phyloP scores from a whole-genome alignment of 2,329 filamentous ascomycete species.

The Fusarium dlaminii region DNA sequence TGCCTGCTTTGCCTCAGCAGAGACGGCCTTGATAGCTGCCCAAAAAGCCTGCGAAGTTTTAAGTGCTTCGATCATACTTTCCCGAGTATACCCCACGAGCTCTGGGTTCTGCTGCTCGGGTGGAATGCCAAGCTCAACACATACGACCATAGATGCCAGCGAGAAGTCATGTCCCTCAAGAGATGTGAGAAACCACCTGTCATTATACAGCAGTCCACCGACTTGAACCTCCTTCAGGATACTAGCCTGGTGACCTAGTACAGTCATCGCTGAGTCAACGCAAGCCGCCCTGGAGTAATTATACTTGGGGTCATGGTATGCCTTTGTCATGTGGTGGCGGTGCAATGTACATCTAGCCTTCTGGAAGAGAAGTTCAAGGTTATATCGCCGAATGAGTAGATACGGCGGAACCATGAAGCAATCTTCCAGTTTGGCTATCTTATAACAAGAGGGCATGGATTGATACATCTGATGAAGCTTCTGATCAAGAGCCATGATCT shows the following conservation, averaged over 20 bases:
- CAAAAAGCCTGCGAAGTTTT: conserved; percentile 26
- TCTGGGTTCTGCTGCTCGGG: neutral
- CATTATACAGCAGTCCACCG: conserved; percentile 8
- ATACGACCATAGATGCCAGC: conserved; percentile 30
- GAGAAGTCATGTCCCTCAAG: conserved; percentile 31
- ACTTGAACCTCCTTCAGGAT: conserved; percentile 31
- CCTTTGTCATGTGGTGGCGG: conserved; percentile 27
- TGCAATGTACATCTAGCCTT: conserved; percentile 29
- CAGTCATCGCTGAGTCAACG: conserved; percentile 27
- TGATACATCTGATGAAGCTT: conserved; percentile 9
- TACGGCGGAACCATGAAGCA: conserved; percentile 20
- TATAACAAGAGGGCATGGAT: conserved; percentile 17
- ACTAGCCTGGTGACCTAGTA: conserved; percentile 7
- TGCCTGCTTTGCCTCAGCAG: conserved; percentile 23
- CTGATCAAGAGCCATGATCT: conserved; percentile 30
- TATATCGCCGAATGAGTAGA: conserved; percentile 26
- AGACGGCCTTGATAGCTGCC: conserved; percentile 10
- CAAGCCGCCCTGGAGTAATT: conserved; percentile 20
- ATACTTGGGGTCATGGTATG: conserved; percentile 19
- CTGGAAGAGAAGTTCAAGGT: conserved; percentile 25
- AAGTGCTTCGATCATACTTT: conserved; percentile 11
- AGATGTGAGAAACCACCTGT: conserved; percentile 29
- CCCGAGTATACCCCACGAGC: neutral
- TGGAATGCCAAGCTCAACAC: conserved; percentile 20
- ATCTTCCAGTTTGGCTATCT: conserved; percentile 20